Conservation (phyloP, 345 rosid species). For the Melastoma malabathricum region DNA sequence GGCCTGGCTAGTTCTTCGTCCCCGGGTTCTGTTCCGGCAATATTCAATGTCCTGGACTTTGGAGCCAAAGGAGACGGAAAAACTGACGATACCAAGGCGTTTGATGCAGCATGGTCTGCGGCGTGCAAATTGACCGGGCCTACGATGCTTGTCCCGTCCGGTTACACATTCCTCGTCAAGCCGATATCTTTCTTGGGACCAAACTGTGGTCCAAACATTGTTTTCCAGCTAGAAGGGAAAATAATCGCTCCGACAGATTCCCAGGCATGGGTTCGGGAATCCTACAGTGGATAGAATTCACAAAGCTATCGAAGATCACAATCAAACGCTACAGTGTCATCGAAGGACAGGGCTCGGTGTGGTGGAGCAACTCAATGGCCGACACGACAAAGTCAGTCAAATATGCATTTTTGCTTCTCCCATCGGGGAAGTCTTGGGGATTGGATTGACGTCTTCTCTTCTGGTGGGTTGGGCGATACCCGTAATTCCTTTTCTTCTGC, state of each 20-base stretch:
- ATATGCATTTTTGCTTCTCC: no score
- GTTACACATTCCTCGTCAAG: conserved; percentile 52
- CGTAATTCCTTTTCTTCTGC: no score
- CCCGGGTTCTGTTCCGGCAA: background rate
- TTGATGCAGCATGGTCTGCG: conserved; percentile 57
- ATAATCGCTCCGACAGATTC: conserved; percentile 66
- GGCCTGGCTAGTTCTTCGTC: no score
- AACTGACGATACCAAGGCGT: conserved; percentile 76
- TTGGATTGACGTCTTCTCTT: no score
- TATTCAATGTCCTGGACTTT: conserved; percentile 41
- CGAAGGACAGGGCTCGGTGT: conserved; percentile 77
- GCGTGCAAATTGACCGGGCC: conserved; percentile 58
- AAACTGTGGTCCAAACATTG: conserved; percentile 36
- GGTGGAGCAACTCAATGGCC: conserved; percentile 43
- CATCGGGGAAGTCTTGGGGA: no score
- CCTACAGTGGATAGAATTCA: conserved; percentile 73
- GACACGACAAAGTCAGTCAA: no score
- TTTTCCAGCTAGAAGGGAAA: conserved; percentile 80
- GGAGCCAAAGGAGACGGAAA: conserved; percentile 84
- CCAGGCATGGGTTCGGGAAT: conserved; percentile 41
- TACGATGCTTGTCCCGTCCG: conserved; percentile 56
- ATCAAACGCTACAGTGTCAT: conserved; percentile 54
- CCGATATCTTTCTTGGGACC: conserved; percentile 66
- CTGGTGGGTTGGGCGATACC: no score
- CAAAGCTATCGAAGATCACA: conserved; percentile 41